phyloP scores from a whole-genome alignment of 768 basidiomycete genomes.

The Trametes meyenii region DNA sequence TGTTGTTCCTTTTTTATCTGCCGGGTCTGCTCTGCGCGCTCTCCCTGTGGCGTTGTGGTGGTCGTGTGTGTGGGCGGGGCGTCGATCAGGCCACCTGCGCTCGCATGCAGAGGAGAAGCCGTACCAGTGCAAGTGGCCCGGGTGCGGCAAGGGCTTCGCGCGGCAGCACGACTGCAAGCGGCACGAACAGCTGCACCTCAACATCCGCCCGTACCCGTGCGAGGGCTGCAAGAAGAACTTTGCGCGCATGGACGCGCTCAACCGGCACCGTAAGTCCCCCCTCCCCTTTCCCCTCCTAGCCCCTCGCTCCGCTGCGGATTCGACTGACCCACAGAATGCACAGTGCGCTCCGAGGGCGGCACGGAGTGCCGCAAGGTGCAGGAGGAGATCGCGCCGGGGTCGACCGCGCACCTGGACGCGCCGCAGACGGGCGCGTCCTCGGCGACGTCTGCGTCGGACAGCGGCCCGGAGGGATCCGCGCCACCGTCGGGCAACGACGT shows the following conservation, averaged over 20 bases:
- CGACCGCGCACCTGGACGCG: conserved; percentile 25
- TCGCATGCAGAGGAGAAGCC: conserved; percentile 95
- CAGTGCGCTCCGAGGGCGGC: conserved; percentile 83
- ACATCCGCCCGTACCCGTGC: conserved; percentile 90
- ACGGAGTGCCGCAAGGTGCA: conserved; percentile 66
- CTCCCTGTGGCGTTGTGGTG: not conserved
- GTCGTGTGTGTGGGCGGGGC: not conserved
- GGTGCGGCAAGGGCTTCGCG: conserved; percentile 92
- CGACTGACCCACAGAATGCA: not conserved
- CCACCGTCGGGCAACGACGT: conserved; percentile 18
- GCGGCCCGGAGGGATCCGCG: conserved; percentile 21
- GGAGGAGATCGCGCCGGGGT: conserved; percentile 29
- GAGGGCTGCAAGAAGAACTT: conserved; percentile 93
- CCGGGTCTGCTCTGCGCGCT: not conserved
- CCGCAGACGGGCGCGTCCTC: not conserved
- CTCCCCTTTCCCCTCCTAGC: conserved; percentile 1
- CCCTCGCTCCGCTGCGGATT: not conserved
- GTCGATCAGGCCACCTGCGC: conserved; percentile 76
- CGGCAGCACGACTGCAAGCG: conserved; percentile 96
- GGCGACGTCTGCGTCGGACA: conserved; percentile 15
- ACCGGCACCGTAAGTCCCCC: conserved; percentile 78
- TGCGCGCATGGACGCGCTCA: conserved; percentile 93
- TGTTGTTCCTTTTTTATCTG: not conserved
- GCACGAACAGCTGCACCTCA: conserved; percentile 93
- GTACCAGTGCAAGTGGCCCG: conserved; percentile 93